Evolutionary conservation across 179 eudicot genomes (phyloP), one percentile per base, ranked within the genome.

Genomic region (Nepenthes alata): DNA sequence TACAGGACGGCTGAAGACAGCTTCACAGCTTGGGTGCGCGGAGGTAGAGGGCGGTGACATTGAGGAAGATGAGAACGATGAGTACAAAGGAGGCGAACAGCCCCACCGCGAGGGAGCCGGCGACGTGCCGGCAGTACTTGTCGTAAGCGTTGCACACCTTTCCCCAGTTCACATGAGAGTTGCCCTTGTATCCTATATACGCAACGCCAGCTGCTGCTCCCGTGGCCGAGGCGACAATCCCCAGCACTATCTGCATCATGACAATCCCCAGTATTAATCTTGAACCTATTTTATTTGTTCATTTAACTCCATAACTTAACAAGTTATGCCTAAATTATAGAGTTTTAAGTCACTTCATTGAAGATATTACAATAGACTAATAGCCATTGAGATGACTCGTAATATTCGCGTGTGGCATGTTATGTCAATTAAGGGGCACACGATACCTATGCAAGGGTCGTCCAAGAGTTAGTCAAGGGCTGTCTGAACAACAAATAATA

Each of bases 161-260:
- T 34, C 55, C 45, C 88, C 88, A 83, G 8, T 36, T 49, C 15
- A 73, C 53, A 69, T 83, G 85, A 7, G 81, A 60, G 78, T 83
- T 80, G 0, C 88, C 88, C 35, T 70, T 68, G 5, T 49, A 15
- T 2, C 78, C 85, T 4, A 83, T 65, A 53, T 75, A 5, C 0
- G 85, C 88, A 1, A 78, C 63, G 2, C 60, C 77, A 0, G 69
- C 59, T 0, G 71, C 65, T 1, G 83, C 79, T 3, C 88, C 88
- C 6, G 72, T 70, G 63, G 71, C 75, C 0, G 81, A 78, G 66
- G 75, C 81, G 25, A 83, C 54, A 39, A 83, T 62, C 14, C 81
- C 85, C 68, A 78, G 61, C 70, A 76, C 72, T 15, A 81, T 6
- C 63, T 60, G 63, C 53, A 13, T 14, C 3, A 10, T 8, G 2